Conservation (phyloP, 768 basidiomycete species). For the Amanita jacksonii region DNA sequence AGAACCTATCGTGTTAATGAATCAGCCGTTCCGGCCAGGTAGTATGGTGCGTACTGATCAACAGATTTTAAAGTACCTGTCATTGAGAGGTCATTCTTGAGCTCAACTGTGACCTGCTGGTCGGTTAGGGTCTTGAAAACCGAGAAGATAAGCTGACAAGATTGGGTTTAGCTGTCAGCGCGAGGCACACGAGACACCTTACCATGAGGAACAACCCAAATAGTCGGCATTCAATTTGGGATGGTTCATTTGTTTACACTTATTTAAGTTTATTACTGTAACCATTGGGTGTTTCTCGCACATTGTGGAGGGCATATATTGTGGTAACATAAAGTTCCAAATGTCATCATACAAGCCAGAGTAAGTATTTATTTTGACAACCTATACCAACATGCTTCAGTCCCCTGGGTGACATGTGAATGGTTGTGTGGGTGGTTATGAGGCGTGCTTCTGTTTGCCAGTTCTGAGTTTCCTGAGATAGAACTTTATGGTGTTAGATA, state of each 20-base stretch:
- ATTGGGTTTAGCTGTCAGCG: background rate
- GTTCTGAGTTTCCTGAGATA: conserved; percentile 90
- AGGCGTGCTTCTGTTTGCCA: conserved; percentile 91
- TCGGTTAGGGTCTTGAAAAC: conserved; percentile 99
- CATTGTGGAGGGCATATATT: conserved; percentile 3
- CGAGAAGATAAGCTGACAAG: conserved; percentile 77
- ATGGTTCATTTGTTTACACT: background rate
- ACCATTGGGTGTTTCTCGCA: background rate
- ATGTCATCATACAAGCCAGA: conserved; percentile 8
- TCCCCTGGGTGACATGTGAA: background rate
- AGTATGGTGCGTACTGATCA: conserved; percentile 67
- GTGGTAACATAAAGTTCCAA: background rate
- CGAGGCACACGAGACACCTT: background rate
- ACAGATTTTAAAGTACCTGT: conserved; percentile 94
- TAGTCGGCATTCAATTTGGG: background rate
- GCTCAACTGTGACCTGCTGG: conserved; percentile 92
- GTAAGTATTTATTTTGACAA: conserved; percentile 9
- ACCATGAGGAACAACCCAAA: conserved; percentile 5
- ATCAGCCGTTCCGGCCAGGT: conserved; percentile 3
- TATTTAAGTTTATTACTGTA: background rate
- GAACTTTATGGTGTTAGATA: conserved; percentile 44
- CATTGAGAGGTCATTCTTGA: conserved; percentile 98
- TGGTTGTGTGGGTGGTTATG: conserved; percentile 5
- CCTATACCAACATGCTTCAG: conserved; percentile 12
- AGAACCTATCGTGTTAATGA: conserved; percentile 43